Evolutionary conservation across 495 filamentous ascomycete species (phyloP).

Genomic region (Tuber microsphaerosporum): DNA sequence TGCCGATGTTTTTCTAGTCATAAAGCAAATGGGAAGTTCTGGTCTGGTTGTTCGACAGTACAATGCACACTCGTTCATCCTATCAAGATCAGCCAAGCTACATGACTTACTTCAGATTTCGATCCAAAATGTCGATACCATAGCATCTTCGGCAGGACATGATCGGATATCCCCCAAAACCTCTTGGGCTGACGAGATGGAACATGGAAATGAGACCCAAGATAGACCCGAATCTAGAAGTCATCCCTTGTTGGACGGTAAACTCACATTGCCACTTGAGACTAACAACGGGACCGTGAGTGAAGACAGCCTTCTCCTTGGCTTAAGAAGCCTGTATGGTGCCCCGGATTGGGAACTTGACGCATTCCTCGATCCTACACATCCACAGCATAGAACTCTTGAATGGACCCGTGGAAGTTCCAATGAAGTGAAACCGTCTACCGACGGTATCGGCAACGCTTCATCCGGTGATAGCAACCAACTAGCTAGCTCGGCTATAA

Average conservation of each 20-base stretch:
- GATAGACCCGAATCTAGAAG: not conserved
- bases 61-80: constrained; percentile 34
- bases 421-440: not conserved
- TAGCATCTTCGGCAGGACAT: not conserved
- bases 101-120: constrained; percentile 19
- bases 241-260: constrained; percentile 2
- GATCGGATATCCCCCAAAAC: constrained; percentile 1
- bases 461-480: not conserved
- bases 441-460: constrained; percentile 1
- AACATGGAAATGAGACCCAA: constrained; percentile 7
- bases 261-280: constrained; percentile 16
- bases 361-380: constrained; percentile 36
- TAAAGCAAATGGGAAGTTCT: constrained; percentile 19
- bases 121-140: not conserved
- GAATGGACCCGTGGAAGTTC: constrained; percentile 26
- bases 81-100: constrained; percentile 32
- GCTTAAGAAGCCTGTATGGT: constrained; percentile 33
- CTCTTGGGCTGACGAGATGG: constrained; percentile 33
- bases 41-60: constrained; percentile 16
- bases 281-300: constrained; percentile 23
- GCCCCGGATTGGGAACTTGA: constrained; percentile 38
- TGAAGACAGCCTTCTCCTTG: constrained; percentile 35
- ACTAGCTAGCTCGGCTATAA: not conserved
- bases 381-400: constrained; percentile 30
- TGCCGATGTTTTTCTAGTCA: constrained; percentile 29